Evolutionary conservation across 2,329 filamentous ascomycete species (phyloP).

Genomic region (Coniochaeta sp.): DNA sequence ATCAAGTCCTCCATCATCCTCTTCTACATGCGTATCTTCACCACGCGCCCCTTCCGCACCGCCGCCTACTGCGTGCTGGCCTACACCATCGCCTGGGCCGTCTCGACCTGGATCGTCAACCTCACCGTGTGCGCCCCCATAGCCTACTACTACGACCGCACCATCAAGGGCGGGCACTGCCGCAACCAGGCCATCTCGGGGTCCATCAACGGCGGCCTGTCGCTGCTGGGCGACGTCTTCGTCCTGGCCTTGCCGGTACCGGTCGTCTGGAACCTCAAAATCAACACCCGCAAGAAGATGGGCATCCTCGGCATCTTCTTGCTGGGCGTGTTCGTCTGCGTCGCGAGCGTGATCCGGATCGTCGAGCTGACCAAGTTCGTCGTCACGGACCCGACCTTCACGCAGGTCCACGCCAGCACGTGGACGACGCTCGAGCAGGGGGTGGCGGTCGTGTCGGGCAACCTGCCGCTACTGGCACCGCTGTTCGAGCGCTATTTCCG

Average conservation of each 20-base stretch:
- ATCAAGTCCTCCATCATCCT: slow-evolving; percentile 15
- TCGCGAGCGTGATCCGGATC: slow-evolving; percentile 6
- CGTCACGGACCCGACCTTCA: slow-evolving; percentile 8
- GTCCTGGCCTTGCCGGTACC: not conserved
- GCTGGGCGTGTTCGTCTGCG: slow-evolving; percentile 8
- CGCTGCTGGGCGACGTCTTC: slow-evolving; percentile 4
- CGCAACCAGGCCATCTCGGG: slow-evolving; percentile 11
- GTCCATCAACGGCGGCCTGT: slow-evolving; percentile 10
- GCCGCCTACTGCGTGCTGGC: slow-evolving; percentile 10
- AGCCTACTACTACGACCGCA: slow-evolving; percentile 13
- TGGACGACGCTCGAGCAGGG: slow-evolving; percentile 11
- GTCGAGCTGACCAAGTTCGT: slow-evolving; percentile 5
- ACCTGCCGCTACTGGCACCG: slow-evolving; percentile 6
- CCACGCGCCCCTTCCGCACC: slow-evolving; percentile 7
- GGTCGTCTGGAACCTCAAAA: slow-evolving; percentile 1
- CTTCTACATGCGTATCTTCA: slow-evolving; percentile 14
- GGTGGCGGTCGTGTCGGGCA: slow-evolving; percentile 5
- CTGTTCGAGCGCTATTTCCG: slow-evolving; percentile 9
- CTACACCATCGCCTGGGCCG: slow-evolving; percentile 12
- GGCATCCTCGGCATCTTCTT: slow-evolving; percentile 9
- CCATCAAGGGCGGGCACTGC: slow-evolving; percentile 9
- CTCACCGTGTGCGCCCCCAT: slow-evolving; percentile 12
- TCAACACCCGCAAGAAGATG: slow-evolving; percentile 7
- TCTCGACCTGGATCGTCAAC: slow-evolving; percentile 12
- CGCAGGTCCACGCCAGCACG: slow-evolving; percentile 9